Base-by-base conservation (phyloP, 768 basidiomycete species). In the Cystofilobasidium macerans region DNA sequence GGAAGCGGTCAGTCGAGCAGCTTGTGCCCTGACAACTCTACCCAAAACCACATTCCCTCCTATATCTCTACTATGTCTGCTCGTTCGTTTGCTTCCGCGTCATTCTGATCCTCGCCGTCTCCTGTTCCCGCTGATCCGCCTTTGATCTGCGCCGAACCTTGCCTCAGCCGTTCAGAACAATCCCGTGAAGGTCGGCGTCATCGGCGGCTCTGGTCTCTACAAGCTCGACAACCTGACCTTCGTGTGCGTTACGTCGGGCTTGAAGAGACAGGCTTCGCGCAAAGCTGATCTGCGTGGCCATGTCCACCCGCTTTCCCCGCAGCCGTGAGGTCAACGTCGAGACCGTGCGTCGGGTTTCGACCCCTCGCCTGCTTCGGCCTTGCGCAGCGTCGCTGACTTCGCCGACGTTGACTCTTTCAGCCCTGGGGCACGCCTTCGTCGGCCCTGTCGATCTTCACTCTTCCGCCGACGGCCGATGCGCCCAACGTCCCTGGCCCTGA, bases 341-440 rank as follows among this genome's bases (percentile, higher is more conserved):
- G 72, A 95, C 91, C 22, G 89, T 89, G 72, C 70, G 84, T 74
- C 14, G 22, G 14, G 4, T 61, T 33, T 6, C 38, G 20, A 12
- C 24, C 42, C 14, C 35, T 36, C 35, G 54, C 22, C 9, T 26
- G 38, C 22, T 24, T 22, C 32, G n/a, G 32, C 30, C 62, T 51
- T 20, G 30, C 7, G 8, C n/a, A n/a, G n/a, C n/a, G n/a, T n/a
- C n/a, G n/a, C n/a, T n/a, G n/a, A n/a, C n/a, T n/a, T n/a, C n/a
- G n/a, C n/a, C n/a, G n/a, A 24, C 43, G 38, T 28, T 24, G 13
- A n/a, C 24, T 40, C 30, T 18, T 11, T 16, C 69, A 93, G 89
- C 94, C 94, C 13, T 98, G 92, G 92, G 94, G 94, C 28, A 79
- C 81, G 71, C 89, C 94, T 3, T 88, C 86, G 38, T 87, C 91